These are phyloP conservation scores for Rubroboletus pulcherrimus DNA, from an alignment of 768 basidiomycete genomes.

Conservation along the genomic window DNA sequence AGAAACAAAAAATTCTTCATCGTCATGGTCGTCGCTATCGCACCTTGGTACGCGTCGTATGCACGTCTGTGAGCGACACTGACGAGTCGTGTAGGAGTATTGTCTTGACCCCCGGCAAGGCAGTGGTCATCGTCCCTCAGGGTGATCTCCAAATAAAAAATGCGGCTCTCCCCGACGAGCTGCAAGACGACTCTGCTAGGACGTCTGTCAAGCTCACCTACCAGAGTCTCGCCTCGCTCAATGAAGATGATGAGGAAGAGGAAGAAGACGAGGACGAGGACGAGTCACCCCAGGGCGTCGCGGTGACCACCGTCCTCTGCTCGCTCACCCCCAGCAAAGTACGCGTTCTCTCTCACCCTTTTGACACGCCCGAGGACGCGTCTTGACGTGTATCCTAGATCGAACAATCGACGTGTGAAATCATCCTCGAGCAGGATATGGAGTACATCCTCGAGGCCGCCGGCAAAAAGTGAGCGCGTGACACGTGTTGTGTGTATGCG, in stretches of 20 bases:
- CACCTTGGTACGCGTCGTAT: slow-evolving; percentile 53
- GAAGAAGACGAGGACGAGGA: slow-evolving; percentile 44
- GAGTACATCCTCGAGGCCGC: slow-evolving; percentile 65
- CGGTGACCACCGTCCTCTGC: slow-evolving; percentile 60
- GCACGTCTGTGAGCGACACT: slow-evolving; percentile 2
- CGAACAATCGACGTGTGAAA: slow-evolving; percentile 69
- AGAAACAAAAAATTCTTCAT: slow-evolving; percentile 33
- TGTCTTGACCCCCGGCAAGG: slow-evolving; percentile 53
- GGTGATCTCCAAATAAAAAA: slow-evolving; percentile 79
- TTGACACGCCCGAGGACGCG: slow-evolving; percentile 3
- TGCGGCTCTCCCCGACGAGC: slow-evolving; percentile 70
- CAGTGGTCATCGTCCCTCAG: slow-evolving; percentile 53
- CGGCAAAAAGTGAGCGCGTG: slow-evolving; percentile 70
- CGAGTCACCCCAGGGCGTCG: slow-evolving; percentile 36
- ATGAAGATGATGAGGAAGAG: slow-evolving; percentile 42
- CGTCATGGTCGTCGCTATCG: slow-evolving; percentile 59
- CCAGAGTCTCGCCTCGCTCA: slow-evolving; percentile 32
- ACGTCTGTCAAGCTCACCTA: slow-evolving; percentile 69
- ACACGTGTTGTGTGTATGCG: not conserved
- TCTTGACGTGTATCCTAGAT: slow-evolving; percentile 42
- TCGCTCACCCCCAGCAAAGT: slow-evolving; percentile 83
- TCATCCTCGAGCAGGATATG: slow-evolving; percentile 65
- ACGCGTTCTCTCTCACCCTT: slow-evolving; percentile 11
- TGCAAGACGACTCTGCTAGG: slow-evolving; percentile 56
- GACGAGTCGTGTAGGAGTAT: slow-evolving; percentile 49